Conservation (phyloP, 75 land plant species). For the Pseudotsuga menziesii region DNA sequence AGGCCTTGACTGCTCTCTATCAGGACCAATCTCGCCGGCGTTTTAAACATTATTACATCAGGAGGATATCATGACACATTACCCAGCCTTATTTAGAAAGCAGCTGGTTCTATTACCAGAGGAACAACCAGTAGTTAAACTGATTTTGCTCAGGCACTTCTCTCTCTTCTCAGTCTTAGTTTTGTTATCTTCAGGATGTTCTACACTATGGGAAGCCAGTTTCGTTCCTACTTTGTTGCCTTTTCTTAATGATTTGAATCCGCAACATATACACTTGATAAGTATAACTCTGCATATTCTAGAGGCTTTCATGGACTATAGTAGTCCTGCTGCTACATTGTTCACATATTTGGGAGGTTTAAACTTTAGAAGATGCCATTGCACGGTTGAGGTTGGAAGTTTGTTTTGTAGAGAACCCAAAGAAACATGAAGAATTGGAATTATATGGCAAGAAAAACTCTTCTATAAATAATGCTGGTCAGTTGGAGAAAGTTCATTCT, state of each 20-base stretch:
- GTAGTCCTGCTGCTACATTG: slow-evolving; percentile 29
- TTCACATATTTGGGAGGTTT: slow-evolving; percentile 45
- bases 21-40: slow-evolving; percentile 37
- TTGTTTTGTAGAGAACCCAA: slow-evolving; percentile 21
- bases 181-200: slow-evolving; percentile 25
- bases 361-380: slow-evolving; percentile 44
- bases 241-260: slow-evolving; percentile 14
- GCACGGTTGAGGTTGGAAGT: slow-evolving; percentile 30
- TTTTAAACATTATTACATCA: slow-evolving; percentile 30
- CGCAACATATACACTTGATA: slow-evolving; percentile 9
- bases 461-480: slow-evolving; percentile 18
- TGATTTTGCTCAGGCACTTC: slow-evolving; percentile 37
- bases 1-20: slow-evolving; percentile 37
- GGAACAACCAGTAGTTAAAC: slow-evolving; percentile 19
- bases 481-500: background rate
- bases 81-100: slow-evolving; percentile 40
- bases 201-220: slow-evolving; percentile 12
- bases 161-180: slow-evolving; percentile 32
- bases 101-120: slow-evolving; percentile 27
- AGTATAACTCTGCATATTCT: slow-evolving; percentile 13
- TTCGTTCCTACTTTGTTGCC: slow-evolving; percentile 17
- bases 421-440: slow-evolving; percentile 10
- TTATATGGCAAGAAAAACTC: slow-evolving; percentile 22
- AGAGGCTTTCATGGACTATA: slow-evolving; percentile 21
- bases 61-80: slow-evolving; percentile 38